These are phyloP conservation scores for Arthroderma uncinatum DNA, from an alignment of 2,329 filamentous ascomycete genomes.

Conservation along the genomic window DNA sequence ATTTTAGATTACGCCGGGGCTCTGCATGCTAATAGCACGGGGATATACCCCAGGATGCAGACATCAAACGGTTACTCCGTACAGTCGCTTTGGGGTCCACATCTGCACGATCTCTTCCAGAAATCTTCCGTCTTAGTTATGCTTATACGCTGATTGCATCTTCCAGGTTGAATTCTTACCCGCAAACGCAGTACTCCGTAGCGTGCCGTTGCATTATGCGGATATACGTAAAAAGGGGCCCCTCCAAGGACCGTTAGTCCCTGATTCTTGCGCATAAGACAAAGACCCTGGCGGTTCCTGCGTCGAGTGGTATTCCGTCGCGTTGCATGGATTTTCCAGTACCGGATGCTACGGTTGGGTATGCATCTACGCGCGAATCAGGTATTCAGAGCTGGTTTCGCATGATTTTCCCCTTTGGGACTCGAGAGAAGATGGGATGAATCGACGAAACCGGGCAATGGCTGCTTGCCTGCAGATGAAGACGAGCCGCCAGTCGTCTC, in stretches of 20 bases:
- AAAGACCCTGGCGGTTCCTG: neutral
- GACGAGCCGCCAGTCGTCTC: too few species aligned
- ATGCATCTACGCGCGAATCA: neutral
- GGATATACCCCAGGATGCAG: neutral
- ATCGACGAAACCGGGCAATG: too few species aligned
- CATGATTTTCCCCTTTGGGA: neutral
- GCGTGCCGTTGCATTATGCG: neutral
- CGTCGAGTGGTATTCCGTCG: neutral
- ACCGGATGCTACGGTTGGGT: neutral
- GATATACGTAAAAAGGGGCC: neutral
- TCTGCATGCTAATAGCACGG: neutral
- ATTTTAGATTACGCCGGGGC: neutral
- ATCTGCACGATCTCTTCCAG: conserved; percentile 1
- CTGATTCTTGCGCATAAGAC: neutral
- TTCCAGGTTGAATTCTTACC: neutral
- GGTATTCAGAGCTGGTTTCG: neutral
- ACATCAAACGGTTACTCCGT: neutral
- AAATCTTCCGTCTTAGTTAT: conserved; percentile 1
- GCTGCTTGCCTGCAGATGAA: too few species aligned
- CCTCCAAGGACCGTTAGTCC: neutral
- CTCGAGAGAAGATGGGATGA: too few species aligned
- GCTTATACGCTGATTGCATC: neutral
- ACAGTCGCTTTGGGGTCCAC: neutral
- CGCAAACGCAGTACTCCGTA: neutral
- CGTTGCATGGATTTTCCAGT: neutral